Percentiles rank a stretch among this genome's conserved stretches.
Conservation (phyloP, 2,329 filamentous ascomycete species). For the Ceratocystis variospora region DNA sequence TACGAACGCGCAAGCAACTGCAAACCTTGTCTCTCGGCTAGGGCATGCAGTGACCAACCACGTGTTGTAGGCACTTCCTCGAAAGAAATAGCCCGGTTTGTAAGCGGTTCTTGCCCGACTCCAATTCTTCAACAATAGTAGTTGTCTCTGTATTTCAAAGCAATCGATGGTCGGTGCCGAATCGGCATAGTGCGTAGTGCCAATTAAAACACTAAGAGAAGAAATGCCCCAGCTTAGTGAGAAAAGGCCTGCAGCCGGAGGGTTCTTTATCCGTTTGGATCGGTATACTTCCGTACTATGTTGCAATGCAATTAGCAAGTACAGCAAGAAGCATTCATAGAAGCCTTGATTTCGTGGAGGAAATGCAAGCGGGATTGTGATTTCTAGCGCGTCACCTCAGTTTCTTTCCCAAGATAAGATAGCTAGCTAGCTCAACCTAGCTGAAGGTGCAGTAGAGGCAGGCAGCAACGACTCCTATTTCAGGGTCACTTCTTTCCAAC, state of each 20-base stretch:
- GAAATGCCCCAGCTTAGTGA: background rate
- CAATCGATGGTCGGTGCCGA: background rate
- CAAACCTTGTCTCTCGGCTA: background rate
- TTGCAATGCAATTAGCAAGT: no score
- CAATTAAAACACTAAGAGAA: background rate
- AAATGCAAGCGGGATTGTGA: no score
- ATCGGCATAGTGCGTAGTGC: background rate
- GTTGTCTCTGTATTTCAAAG: constrained; percentile 1
- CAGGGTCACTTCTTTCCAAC: background rate
- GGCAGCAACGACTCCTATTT: background rate
- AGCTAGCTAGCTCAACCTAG: no score
- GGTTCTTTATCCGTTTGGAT: background rate
- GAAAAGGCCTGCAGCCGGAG: background rate
- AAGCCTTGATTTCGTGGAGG: no score
- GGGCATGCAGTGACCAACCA: background rate
- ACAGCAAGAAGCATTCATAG: no score
- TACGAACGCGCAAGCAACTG: background rate
- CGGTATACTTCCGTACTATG: no score
- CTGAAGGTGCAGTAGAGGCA: no score
- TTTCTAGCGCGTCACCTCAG: no score
- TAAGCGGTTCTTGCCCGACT: background rate
- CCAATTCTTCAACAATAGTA: background rate
- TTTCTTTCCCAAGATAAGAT: no score
- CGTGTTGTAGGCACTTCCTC: background rate
- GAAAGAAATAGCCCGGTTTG: constrained; percentile 4